Evolutionary conservation across 352 stramenopile species (phyloP).

Genomic region (Phytophthora multivora): DNA sequence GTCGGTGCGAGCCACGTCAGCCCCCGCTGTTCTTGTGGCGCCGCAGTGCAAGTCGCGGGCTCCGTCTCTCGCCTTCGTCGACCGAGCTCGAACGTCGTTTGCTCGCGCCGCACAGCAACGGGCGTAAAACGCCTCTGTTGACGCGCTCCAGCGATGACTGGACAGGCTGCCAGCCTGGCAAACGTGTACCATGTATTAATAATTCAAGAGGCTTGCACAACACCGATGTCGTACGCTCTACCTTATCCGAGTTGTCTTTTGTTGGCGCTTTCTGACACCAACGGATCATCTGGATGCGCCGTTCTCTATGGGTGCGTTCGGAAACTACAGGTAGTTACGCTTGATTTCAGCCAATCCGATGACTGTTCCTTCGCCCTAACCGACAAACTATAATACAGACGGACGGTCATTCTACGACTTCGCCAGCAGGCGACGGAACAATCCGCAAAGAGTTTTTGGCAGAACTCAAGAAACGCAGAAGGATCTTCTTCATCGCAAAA

Average conservation of each 20-base stretch:
- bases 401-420: slow-evolving; percentile 22
- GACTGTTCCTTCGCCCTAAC: no score
- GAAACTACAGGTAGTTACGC: no score
- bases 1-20: slow-evolving; percentile 21
- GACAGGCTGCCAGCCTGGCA: not conserved
- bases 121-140: slow-evolving; percentile 10
- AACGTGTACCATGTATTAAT: no score
- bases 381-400: no score
- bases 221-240: no score
- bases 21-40: slow-evolving; percentile 8
- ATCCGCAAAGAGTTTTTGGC: not conserved
- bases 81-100: slow-evolving; percentile 11
- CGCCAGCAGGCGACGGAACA: not conserved
- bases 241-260: no score
- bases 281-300: no score
- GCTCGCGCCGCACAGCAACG: not conserved
- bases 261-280: no score
- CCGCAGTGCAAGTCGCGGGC: slow-evolving; percentile 21
- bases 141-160: slow-evolving; percentile 1
- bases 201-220: no score
- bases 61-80: slow-evolving; percentile 21
- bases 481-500: slow-evolving; percentile 11
- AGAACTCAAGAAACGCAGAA: slow-evolving; percentile 11
- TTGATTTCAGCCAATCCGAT: no score
- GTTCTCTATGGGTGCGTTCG: no score